Evolutionary conservation across 1,284 basidiomycete species (phyloP), one percentile per base, ranked within the genome.

Genomic region (Fomitopsis pinicola): DNA sequence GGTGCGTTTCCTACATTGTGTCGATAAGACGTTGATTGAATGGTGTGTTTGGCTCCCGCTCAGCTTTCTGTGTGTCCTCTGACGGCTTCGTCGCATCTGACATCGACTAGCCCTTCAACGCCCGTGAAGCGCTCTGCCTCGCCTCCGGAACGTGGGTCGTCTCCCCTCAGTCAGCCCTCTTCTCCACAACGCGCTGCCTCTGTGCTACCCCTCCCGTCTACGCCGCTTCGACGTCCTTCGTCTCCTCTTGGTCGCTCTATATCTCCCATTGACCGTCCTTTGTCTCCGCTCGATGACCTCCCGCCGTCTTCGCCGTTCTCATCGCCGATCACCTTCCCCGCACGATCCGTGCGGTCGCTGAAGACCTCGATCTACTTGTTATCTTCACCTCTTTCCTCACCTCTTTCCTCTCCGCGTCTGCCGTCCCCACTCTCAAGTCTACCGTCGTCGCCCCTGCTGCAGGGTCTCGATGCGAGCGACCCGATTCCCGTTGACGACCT

Each of bases 261-360:
- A 7, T 19, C 54, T 22, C 54, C 54, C 6, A 28, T 55, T 17
- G 10, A n/a, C 10, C 54, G 14, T 9, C 22, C 26, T 42, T 6
- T 15, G 30, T 35, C 56, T 48, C 56, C 44, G 4, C 42, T 38
- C 8, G 42, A 54, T 40, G 42, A 58, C 52, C 19, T 58, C 15
- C 42, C 42, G 53, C 36, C 54, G 5, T 63, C 57, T 15, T 63
- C 62, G 12, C 62, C 62, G 7, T 30, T 60, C 14, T 57, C 59
- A 1, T 63, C 62, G 7, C 62, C 58, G 36, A 35, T 58, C 46
- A 14, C 53, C 19, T 14, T 50, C 44, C 7, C 2, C 48, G 30
- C 57, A 30, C 33, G 26, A 9, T 42, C 12, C 1, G 48, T 19
- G 12, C 22, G 45, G 5, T 44, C 46, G 19, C 42, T 28, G 15